Evolutionary conservation across 192 early-diverging fungal species (phyloP).

Genomic region (Coemansia sp.): DNA sequence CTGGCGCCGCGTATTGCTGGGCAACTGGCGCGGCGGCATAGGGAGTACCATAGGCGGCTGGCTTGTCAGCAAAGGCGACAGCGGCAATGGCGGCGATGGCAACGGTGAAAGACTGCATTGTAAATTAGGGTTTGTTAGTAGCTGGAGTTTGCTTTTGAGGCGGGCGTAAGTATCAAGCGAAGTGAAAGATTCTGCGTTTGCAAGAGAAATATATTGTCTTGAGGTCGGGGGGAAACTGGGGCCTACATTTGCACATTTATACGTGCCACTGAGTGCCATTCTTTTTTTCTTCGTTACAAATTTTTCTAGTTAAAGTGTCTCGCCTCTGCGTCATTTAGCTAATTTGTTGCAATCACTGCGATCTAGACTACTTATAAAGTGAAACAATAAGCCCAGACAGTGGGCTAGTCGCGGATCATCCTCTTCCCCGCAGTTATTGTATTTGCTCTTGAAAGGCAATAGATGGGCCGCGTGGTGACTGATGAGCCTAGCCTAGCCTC

Average conservation of each 20-base stretch:
- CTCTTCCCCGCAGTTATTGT: not conserved
- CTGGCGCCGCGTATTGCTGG: slow-evolving; percentile 7
- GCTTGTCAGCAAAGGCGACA: slow-evolving; percentile 21
- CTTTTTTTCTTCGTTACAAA: not conserved
- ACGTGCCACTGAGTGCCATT: not conserved
- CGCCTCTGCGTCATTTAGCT: not conserved
- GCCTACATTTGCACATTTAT: not conserved
- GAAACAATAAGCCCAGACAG: not conserved
- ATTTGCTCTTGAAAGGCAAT: not conserved
- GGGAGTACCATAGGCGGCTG: not conserved
- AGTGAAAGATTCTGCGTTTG: not conserved
- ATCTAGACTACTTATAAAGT: not conserved
- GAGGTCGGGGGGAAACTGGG: not conserved
- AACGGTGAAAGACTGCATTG: slow-evolving; percentile 37
- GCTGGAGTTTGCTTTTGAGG: not conserved
- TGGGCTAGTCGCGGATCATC: not conserved
- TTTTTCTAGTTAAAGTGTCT: not conserved
- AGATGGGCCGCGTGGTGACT: not conserved
- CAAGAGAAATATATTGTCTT: not conserved
- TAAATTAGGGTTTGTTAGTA: not conserved
- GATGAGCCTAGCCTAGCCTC: not conserved
- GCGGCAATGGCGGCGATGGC: slow-evolving; percentile 33
- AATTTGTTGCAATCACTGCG: not conserved
- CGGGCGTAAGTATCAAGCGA: slow-evolving; percentile 1
- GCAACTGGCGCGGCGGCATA: not conserved